Evolutionary conservation across 306 rosid genomes (phyloP).

Genomic region (Arachis hypogaea): DNA sequence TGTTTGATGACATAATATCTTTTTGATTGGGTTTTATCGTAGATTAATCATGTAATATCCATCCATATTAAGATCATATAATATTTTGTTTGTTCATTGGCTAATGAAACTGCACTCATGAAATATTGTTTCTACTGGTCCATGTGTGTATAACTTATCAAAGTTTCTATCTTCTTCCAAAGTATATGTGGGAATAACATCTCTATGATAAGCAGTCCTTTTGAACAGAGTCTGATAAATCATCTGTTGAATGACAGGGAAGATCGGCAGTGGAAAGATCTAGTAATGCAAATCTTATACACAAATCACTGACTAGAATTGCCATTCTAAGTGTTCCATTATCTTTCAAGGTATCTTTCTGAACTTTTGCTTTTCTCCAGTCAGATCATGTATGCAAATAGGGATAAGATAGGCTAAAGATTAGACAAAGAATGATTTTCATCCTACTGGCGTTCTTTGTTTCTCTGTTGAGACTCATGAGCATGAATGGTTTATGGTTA

Average conservation of each 20-base stretch:
- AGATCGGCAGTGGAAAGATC: constrained; percentile 53
- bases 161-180: constrained; percentile 18
- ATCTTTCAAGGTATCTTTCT: constrained; percentile 56
- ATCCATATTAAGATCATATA: neutral
- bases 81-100: constrained; percentile 23
- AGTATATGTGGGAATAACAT: constrained; percentile 24
- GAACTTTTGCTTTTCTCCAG: constrained; percentile 25
- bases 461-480: constrained; percentile 28
- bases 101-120: neutral
- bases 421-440: constrained; percentile 18
- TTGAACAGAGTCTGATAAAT: constrained; percentile 41
- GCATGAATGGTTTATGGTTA: constrained; percentile 41
- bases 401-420: constrained; percentile 10
- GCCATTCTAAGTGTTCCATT: constrained; percentile 79
- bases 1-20: neutral
- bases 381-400: constrained; percentile 29
- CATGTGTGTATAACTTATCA: neutral
- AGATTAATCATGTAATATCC: constrained; percentile 8
- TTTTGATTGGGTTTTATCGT: constrained; percentile 8
- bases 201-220: constrained; percentile 27
- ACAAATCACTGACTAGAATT: constrained; percentile 73
- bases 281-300: constrained; percentile 44
- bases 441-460: constrained; percentile 29
- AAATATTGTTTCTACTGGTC: neutral
- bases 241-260: constrained; percentile 57